Evolutionary conservation across 805 yeast species (phyloP).

Genomic region (Suhomyces pyralidae): DNA sequence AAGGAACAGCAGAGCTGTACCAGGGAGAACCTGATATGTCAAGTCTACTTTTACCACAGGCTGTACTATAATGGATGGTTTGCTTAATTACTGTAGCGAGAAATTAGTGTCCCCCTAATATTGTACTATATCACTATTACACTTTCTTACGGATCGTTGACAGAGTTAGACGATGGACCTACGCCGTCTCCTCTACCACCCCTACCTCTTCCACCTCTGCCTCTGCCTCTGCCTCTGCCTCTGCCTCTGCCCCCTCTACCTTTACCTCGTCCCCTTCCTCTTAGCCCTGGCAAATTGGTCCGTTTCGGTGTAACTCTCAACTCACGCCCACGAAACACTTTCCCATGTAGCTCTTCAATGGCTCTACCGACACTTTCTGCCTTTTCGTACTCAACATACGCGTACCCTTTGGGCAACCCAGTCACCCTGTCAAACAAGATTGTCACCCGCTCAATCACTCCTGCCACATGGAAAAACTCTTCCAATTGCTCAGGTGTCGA

Average conservation of each 20-base stretch:
- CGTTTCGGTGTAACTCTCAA: conserved; percentile 50
- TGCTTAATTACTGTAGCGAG: too few relatives aligned
- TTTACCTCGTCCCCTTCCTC: conserved; percentile 17
- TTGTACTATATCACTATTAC: background rate
- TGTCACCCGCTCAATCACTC: conserved; percentile 51
- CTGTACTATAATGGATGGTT: too few relatives aligned
- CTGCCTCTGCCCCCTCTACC: conserved; percentile 25
- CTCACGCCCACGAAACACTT: conserved; percentile 44
- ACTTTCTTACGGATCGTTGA: background rate
- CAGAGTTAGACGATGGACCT: background rate
- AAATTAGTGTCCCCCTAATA: background rate
- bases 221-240: conserved; percentile 26
- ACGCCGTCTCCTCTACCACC: conserved; percentile 6
- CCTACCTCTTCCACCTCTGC: conserved; percentile 27
- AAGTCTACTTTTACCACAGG: background rate
- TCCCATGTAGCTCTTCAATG: conserved; percentile 38
- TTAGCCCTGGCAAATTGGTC: conserved; percentile 52
- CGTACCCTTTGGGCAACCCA: conserved; percentile 56
- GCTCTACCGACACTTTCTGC: conserved; percentile 46
- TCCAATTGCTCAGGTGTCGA: conserved; percentile 53
- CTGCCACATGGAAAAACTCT: conserved; percentile 41
- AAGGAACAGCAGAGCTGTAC: background rate
- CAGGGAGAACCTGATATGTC: background rate
- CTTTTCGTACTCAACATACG: conserved; percentile 56
- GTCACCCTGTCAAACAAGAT: conserved; percentile 45